Evolutionary conservation across 495 filamentous ascomycete genomes (phyloP).

Genomic region (Talaromyces proteolyticus): DNA sequence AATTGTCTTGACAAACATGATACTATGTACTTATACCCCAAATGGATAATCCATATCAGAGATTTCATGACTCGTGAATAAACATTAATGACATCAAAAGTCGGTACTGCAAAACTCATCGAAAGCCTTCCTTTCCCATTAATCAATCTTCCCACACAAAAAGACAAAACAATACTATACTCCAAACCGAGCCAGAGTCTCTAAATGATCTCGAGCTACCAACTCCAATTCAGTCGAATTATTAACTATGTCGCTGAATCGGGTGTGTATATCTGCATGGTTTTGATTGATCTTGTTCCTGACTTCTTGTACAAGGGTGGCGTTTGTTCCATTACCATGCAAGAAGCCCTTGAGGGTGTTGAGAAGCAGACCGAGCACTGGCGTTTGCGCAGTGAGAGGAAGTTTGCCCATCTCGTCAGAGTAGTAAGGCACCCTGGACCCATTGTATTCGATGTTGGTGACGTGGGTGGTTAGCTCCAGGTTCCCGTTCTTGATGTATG

Average conservation of each 20-base stretch:
- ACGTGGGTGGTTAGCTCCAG: slow-evolving; percentile 26
- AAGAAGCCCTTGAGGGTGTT: slow-evolving; percentile 27
- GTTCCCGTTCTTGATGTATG: slow-evolving; percentile 22
- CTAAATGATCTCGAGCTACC: slow-evolving; percentile 1
- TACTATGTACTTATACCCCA: neutral
- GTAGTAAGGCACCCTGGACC: slow-evolving; percentile 32
- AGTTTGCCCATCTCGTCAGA: slow-evolving; percentile 30
- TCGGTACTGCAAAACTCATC: neutral
- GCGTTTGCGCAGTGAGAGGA: slow-evolving; percentile 24
- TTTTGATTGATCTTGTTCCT: neutral
- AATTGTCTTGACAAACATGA: neutral
- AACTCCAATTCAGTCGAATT: slow-evolving; percentile 4
- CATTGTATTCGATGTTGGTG: slow-evolving; percentile 25
- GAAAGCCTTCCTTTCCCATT: too few relatives aligned
- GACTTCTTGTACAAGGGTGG: neutral
- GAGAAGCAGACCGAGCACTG: slow-evolving; percentile 19
- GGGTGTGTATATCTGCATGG: neutral
- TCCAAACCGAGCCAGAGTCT: neutral
- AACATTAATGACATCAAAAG: neutral
- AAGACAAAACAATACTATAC: neutral
- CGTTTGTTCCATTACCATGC: neutral
- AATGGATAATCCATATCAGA: neutral
- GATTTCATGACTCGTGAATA: neutral
- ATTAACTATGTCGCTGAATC: neutral
- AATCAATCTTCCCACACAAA: too few relatives aligned